Conservation (phyloP, 2,329 filamentous ascomycete genomes). For the Colletotrichum higginsianum region DNA sequence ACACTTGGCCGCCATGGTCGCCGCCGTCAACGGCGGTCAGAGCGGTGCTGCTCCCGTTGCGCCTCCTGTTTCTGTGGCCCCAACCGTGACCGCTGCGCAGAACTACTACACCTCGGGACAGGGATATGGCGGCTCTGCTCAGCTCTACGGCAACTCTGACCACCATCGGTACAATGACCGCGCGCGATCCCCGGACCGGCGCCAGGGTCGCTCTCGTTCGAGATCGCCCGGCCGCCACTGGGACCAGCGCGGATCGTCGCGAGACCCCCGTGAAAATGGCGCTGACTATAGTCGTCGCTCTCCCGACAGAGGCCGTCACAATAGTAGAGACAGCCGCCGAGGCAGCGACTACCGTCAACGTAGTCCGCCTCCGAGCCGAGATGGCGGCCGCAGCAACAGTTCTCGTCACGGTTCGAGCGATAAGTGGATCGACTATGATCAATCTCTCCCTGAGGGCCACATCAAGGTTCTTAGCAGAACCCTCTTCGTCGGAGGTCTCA, state of each 20-base stretch:
- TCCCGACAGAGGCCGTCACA: constrained; percentile 71
- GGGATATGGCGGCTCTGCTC: constrained; percentile 50
- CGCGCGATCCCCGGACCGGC: constrained; percentile 74
- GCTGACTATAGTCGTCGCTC: constrained; percentile 82
- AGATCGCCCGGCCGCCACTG: constrained; percentile 84
- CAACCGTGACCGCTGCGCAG: constrained; percentile 51
- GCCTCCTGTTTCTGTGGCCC: constrained; percentile 53
- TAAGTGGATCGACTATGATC: constrained; percentile 88
- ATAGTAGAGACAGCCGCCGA: constrained; percentile 68
- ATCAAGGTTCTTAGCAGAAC: constrained; percentile 97
- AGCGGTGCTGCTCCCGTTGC: constrained; percentile 50
- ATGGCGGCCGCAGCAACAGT: constrained; percentile 71
- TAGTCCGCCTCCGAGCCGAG: constrained; percentile 78
- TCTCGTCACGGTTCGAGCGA: constrained; percentile 57
- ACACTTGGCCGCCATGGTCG: constrained; percentile 76
- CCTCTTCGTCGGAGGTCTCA: constrained; percentile 96
- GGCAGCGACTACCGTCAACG: constrained; percentile 87
- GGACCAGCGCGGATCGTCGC: constrained; percentile 76
- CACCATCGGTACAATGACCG: constrained; percentile 68
- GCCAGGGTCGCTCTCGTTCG: constrained; percentile 79
- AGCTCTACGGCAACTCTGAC: constrained; percentile 68
- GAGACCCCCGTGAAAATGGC: constrained; percentile 75
- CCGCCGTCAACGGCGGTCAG: constrained; percentile 61
- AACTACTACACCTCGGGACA: constrained; percentile 26
- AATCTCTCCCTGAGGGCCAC: constrained; percentile 77